Evolutionary conservation across 2,329 filamentous ascomycete species (phyloP).

Genomic region (Aureobasidium sp.): DNA sequence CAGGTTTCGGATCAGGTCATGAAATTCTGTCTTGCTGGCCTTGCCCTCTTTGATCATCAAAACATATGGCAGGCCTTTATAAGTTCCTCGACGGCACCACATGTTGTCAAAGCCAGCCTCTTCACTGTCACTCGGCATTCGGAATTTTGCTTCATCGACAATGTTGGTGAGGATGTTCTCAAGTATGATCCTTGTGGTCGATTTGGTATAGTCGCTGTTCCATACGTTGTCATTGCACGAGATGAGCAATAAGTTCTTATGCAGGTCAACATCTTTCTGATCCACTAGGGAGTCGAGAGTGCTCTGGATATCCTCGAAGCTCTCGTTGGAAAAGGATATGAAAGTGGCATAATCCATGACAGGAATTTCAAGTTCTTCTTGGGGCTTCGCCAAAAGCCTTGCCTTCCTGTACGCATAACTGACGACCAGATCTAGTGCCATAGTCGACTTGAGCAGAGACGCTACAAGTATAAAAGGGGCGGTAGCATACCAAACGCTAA

Average conservation of each 20-base stretch:
- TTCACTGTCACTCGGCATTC: not conserved
- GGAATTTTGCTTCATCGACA: slow-evolving; percentile 26
- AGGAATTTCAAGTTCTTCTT: slow-evolving; percentile 31
- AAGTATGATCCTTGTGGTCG: slow-evolving; percentile 41
- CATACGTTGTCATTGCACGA: slow-evolving; percentile 44
- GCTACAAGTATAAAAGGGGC: not conserved
- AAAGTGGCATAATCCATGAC: slow-evolving; percentile 34
- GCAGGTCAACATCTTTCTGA: slow-evolving; percentile 37
- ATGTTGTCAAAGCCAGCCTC: slow-evolving; percentile 25
- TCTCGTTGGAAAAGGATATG: slow-evolving; percentile 47
- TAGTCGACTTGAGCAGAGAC: slow-evolving; percentile 38
- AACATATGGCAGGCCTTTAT: slow-evolving; percentile 41
- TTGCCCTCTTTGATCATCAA: slow-evolving; percentile 45
- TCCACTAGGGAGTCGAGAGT: slow-evolving; percentile 42
- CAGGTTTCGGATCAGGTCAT: slow-evolving; percentile 45
- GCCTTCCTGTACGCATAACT: slow-evolving; percentile 12
- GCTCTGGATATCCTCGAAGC: slow-evolving; percentile 36
- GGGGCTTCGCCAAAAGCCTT: slow-evolving; percentile 30
- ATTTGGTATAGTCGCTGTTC: slow-evolving; percentile 43
- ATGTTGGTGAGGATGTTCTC: slow-evolving; percentile 38
- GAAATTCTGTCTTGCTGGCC: slow-evolving; percentile 44
- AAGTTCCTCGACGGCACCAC: slow-evolving; percentile 38
- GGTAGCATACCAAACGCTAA: slow-evolving; percentile 10
- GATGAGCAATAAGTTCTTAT: slow-evolving; percentile 41
- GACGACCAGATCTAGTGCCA: slow-evolving; percentile 35